Evolutionary conservation across 208 protist genomes (phyloP), one percentile per base, ranked within the genome.

Genomic region (Kentomonas sorsogonicus): DNA sequence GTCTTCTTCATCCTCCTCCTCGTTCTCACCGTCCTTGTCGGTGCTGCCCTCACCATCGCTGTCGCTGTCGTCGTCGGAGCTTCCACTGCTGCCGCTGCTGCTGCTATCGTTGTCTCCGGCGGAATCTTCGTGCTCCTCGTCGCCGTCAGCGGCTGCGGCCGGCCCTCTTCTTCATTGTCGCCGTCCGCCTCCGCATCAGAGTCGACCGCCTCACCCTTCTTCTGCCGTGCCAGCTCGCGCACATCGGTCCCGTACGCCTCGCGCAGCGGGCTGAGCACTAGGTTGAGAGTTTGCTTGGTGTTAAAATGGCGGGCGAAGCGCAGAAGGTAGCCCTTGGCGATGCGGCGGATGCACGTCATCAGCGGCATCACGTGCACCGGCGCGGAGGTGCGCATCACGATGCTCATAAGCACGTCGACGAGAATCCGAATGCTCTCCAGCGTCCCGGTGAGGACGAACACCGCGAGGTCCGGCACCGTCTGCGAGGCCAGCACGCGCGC

Each of bases 311-410:
- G 73, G 10, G 88, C 75, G 55, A 91, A 92, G 38, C 78, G 74
- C 0, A 87, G 67, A 31, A 92, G 58, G 57, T 79, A 89, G 15
- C 84, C 79, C 39, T 72, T 87, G 3, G 81, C 78, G 51, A 90
- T 86, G 48, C 88, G 81, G 6, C 83, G 83, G 2, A 85, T 62
- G 36, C 72, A 90, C 13, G 74, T 79, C 82, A 92, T 81, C 31
- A 94, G 65, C 26, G 88, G 84, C 69, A 90, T 82, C 30, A 94
- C 81, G 53, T 94, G 88, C 57, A 89, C 62, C 23, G 88, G 82
- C 4, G 82, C 51, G 38, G 69, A 76, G 16, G 75, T 60, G 45
- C 88, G 88, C 75, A 94, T 86, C 16, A 85, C n/a, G 15, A 94
- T 63, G 18, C 77, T 53, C 88, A 94, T 94, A 22, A 91, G 68